Conservation (phyloP, 2,329 filamentous ascomycete species). For the Talaromyces sp. region DNA sequence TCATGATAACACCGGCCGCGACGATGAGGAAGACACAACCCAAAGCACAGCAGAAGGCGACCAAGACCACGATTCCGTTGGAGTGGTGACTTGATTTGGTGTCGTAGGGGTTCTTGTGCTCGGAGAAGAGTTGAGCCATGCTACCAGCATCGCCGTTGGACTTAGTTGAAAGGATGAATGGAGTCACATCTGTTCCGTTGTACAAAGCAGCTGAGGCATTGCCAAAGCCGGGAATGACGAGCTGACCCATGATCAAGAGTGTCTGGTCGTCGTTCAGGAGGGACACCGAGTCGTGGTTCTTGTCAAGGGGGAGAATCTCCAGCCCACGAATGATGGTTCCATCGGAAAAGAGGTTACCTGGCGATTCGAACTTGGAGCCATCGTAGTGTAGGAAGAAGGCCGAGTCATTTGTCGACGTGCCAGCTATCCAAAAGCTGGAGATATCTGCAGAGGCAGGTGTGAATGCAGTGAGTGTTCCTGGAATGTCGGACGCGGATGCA, state of each 20-base stretch:
- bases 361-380: slow-evolving; percentile 68
- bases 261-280: slow-evolving; percentile 69
- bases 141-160: slow-evolving; percentile 68
- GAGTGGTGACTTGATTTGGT: slow-evolving; percentile 48
- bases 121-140: slow-evolving; percentile 79
- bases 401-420: slow-evolving; percentile 67
- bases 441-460: slow-evolving; percentile 72
- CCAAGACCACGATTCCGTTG: slow-evolving; percentile 49
- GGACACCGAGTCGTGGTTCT: slow-evolving; percentile 65
- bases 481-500: slow-evolving; percentile 57
- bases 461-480: slow-evolving; percentile 78
- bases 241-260: slow-evolving; percentile 81
- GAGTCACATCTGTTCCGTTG: slow-evolving; percentile 76
- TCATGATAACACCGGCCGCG: slow-evolving; percentile 49
- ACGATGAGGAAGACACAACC: slow-evolving; percentile 54
- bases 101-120: slow-evolving; percentile 76
- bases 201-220: slow-evolving; percentile 84
- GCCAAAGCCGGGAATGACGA: slow-evolving; percentile 75
- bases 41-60: slow-evolving; percentile 51
- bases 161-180: slow-evolving; percentile 78
- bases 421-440: slow-evolving; percentile 79
- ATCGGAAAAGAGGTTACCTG: slow-evolving; percentile 64
- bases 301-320: slow-evolving; percentile 74
- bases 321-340: slow-evolving; percentile 74
- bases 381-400: slow-evolving; percentile 83